Conservation (phyloP, 768 basidiomycete genomes). For the Mycena belliarum region DNA sequence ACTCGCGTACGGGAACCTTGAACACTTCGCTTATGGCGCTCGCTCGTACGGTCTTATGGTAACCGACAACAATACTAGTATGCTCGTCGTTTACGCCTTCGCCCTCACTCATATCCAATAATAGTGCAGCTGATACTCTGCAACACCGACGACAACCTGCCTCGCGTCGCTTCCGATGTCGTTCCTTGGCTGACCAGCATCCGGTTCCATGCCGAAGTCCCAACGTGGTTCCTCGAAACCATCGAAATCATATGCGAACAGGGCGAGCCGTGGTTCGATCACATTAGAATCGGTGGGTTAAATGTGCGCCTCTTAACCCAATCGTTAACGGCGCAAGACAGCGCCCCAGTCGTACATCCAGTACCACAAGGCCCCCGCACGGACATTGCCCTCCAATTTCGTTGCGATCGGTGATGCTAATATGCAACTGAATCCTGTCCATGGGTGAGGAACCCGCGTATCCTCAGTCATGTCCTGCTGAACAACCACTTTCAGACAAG, state of each 20-base stretch:
- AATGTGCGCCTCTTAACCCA: background rate
- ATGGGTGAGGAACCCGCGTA: constrained; percentile 21
- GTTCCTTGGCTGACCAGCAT: background rate
- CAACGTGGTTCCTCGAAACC: constrained; percentile 6
- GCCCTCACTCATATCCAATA: background rate
- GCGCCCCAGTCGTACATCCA: constrained; percentile 10
- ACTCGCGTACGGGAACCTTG: background rate
- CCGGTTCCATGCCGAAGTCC: background rate
- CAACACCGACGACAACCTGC: background rate
- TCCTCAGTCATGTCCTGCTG: background rate
- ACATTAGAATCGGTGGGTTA: constrained; percentile 11
- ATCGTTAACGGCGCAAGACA: background rate
- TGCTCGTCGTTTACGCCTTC: background rate
- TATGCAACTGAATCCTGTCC: constrained; percentile 24
- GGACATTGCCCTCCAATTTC: constrained; percentile 23
- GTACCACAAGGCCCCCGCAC: constrained; percentile 21
- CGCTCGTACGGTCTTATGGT: constrained; percentile 1
- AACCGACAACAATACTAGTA: constrained; percentile 18
- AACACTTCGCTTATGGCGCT: background rate
- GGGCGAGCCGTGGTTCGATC: background rate
- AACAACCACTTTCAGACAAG: constrained; percentile 17
- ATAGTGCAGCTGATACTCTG: background rate
- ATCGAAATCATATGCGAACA: constrained; percentile 1
- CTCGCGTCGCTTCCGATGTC: background rate
- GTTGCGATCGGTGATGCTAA: constrained; percentile 25